Evolutionary conservation across 148 eudicot species (phyloP), one percentile per base, ranked within the genome.

Genomic region (Spergularia bocconei): DNA sequence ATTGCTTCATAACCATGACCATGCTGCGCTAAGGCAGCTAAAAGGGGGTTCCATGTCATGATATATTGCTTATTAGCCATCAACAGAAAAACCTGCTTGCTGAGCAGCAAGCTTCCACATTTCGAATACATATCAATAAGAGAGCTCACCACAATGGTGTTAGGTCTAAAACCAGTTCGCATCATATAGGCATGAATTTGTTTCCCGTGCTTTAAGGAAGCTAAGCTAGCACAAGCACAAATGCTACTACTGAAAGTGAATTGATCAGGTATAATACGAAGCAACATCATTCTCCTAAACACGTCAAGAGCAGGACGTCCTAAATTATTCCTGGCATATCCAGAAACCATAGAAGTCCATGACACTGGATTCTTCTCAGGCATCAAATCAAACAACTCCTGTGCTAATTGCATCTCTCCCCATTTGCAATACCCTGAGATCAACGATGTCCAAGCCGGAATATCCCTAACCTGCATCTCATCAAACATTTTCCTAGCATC

Each of bases 111-210:
- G 59, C 81, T 80, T 72, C 95, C 94, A 64, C 94, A 85, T 66
- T 92, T 92, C 14, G 94, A 87, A 80, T 92, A 92, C 97, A 90
- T 90, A 82, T 92, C 92, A 62, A 92, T 86, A 44, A 92, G 86
- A 60, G 92, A 85, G 85, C 94, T 90, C 68, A 90, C 65, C 53
- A 91, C 91, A 55, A 88, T 83, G 23, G 75, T 78, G 73, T 87
- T 92, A 19, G 97, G 92, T 63, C 71, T 77, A 59, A 87, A 80
- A 66, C 80, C 74, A 58, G 78, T 72, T n/a, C 76, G 76, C 44
- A 83, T 74, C 85, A 92, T 76, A 84, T 39, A 80, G 19, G 85
- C 85, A 84, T 92, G 97, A 52, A 92, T 82, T 79, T 92, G 91
- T 76, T 84, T 92, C 50, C 94, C 97, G 60, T 82, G 84, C 78